Conservation (phyloP, 2,329 filamentous ascomycete genomes). For the Fusarium fujikuroi region DNA sequence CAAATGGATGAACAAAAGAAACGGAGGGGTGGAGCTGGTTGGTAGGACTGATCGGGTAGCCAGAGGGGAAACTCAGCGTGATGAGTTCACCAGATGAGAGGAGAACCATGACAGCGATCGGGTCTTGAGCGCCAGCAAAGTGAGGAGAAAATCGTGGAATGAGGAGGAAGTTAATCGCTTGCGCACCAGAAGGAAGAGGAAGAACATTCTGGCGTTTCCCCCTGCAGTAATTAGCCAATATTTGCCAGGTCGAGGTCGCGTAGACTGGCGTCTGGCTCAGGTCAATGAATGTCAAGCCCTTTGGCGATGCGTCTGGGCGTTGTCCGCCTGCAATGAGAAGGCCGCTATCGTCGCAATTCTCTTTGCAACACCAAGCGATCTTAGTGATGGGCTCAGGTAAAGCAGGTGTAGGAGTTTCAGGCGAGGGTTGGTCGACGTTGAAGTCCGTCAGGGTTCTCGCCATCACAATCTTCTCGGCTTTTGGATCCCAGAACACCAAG, state of each 20-base stretch:
- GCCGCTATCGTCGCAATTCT: constrained; percentile 92
- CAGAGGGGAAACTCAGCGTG: constrained; percentile 91
- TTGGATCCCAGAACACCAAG: constrained; percentile 93
- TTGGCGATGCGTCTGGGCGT: constrained; percentile 71
- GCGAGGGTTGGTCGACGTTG: constrained; percentile 75
- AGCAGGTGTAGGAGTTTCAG: constrained; percentile 61
- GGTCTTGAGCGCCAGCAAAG: constrained; percentile 89
- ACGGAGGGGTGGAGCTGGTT: constrained; percentile 92
- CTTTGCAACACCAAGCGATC: constrained; percentile 93
- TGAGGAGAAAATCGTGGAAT: constrained; percentile 86
- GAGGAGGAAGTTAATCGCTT: constrained; percentile 82
- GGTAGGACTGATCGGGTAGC: constrained; percentile 89
- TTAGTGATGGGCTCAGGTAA: constrained; percentile 80
- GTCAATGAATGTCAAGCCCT: constrained; percentile 89
- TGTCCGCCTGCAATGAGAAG: constrained; percentile 87
- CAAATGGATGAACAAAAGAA: constrained; percentile 90
- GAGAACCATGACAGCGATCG: constrained; percentile 82
- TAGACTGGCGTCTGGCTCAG: constrained; percentile 90
- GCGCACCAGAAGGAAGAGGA: constrained; percentile 79
- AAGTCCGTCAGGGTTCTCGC: constrained; percentile 82
- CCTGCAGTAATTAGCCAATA: constrained; percentile 80
- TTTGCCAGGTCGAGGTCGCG: constrained; percentile 89
- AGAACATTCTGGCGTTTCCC: constrained; percentile 79
- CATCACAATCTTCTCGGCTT: constrained; percentile 85
- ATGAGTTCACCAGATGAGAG: constrained; percentile 89